Conservation (phyloP, 805 yeast species). For the Starmerella floricola region DNA sequence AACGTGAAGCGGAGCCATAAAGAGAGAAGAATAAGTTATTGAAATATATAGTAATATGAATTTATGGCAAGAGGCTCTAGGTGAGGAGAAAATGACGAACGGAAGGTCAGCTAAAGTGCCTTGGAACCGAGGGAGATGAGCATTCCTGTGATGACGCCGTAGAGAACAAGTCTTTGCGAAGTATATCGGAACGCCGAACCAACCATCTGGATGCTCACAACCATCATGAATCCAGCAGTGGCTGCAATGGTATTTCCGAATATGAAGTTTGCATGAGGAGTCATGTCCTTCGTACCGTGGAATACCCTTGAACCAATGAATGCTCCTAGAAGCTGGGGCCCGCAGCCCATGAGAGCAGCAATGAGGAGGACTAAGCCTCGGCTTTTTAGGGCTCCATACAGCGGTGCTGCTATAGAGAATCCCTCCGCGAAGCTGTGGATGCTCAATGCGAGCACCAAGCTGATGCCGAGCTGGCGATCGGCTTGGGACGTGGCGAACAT, state of each 20-base stretch:
- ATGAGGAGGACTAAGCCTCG: slow-evolving; percentile 51
- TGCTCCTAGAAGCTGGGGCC: slow-evolving; percentile 87
- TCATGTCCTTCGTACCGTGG: slow-evolving; percentile 42
- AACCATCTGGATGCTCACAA: slow-evolving; percentile 77
- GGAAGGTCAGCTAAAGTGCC: slow-evolving; percentile 7
- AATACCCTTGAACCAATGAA: slow-evolving; percentile 29
- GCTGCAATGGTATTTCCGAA: slow-evolving; percentile 57
- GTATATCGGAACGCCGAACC: slow-evolving; percentile 73
- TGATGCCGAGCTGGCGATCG: slow-evolving; percentile 57
- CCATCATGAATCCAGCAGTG: slow-evolving; percentile 73
- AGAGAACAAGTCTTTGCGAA: slow-evolving; percentile 42
- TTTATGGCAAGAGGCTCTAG: neutral
- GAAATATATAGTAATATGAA: no score
- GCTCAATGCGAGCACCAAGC: slow-evolving; percentile 72
- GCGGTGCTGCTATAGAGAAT: slow-evolving; percentile 81
- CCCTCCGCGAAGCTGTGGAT: slow-evolving; percentile 92
- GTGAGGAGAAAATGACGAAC: neutral
- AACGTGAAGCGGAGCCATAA: no score
- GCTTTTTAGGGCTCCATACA: slow-evolving; percentile 61
- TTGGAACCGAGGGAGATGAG: slow-evolving; percentile 14
- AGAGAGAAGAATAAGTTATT: no score
- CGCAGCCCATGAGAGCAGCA: slow-evolving; percentile 62
- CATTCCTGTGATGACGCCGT: slow-evolving; percentile 53
- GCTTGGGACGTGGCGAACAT: slow-evolving; percentile 65
- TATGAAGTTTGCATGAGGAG: slow-evolving; percentile 27